phyloP scores from a whole-genome alignment of 169 alveolate species.

The Pseudocohnilembus persalinus region DNA sequence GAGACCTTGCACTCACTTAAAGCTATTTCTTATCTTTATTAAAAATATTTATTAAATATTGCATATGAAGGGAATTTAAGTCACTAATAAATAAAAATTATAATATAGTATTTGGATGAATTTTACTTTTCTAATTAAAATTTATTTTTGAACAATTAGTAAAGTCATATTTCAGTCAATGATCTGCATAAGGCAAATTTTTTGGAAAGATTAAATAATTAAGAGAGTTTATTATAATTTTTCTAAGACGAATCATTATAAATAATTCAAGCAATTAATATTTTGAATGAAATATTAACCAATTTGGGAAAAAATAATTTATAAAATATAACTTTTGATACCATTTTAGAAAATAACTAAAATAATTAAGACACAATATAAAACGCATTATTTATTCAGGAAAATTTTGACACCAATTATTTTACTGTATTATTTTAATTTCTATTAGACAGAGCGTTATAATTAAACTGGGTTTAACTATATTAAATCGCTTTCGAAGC shows the following conservation, averaged over 20 bases:
- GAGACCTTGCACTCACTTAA: too few species aligned
- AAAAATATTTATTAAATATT: too few species aligned
- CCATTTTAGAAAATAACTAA: slow-evolving; percentile 1
- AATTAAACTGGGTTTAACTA: not conserved
- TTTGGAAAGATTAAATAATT: too few species aligned
- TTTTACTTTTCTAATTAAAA: too few species aligned
- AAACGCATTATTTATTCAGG: not conserved
- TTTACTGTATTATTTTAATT: not conserved
- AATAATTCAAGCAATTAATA: not conserved
- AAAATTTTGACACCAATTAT: not conserved
- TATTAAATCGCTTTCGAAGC: slow-evolving; percentile 1
- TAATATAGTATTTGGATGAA: too few species aligned
- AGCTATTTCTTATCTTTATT: too few species aligned
- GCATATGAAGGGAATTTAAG: too few species aligned
- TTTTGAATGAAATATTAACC: not conserved
- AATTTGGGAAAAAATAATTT: not conserved
- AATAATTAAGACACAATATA: not conserved
- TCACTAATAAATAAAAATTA: too few species aligned
- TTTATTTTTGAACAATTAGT: too few species aligned
- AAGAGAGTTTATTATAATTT: slow-evolving; percentile 6
- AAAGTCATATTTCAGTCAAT: too few species aligned
- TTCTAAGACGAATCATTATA: slow-evolving; percentile 9
- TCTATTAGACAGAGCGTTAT: not conserved
- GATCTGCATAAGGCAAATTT: too few species aligned
- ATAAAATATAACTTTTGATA: not conserved